phyloP scores from a whole-genome alignment of 768 basidiomycete genomes.

The Termitomyces sp. region DNA sequence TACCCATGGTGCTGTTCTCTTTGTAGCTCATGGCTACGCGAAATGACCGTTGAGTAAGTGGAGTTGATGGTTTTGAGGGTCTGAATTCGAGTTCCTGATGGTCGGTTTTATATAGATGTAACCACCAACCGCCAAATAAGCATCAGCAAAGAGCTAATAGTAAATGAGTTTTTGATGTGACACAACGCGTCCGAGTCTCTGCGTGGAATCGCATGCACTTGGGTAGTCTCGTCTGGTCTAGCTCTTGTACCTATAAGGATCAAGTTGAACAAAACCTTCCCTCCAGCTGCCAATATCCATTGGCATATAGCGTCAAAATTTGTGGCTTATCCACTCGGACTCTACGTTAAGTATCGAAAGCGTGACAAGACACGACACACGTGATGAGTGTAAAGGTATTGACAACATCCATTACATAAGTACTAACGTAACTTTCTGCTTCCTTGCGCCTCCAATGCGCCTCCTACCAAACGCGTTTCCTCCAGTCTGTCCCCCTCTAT shows the following conservation, averaged over 20 bases:
- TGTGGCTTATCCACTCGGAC: neutral
- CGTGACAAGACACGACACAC: neutral
- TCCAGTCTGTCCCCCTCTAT: no score
- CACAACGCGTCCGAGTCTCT: conserved; percentile 3
- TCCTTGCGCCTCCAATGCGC: no score
- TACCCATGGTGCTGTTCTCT: conserved; percentile 19
- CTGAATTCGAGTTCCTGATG: neutral
- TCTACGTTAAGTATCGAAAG: neutral
- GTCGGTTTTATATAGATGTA: neutral
- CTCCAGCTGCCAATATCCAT: no score
- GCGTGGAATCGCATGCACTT: no score
- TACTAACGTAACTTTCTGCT: no score
- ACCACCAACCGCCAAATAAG: conserved; percentile 1
- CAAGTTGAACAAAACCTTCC: neutral
- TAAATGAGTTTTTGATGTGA: conserved; percentile 3
- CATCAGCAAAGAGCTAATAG: conserved; percentile 4
- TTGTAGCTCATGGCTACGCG: conserved; percentile 16
- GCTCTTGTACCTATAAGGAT: neutral
- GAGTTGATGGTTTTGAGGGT: neutral
- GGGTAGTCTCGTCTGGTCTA: no score
- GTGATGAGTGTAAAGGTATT: no score
- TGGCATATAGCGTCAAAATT: neutral
- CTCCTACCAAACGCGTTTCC: no score
- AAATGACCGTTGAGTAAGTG: neutral
- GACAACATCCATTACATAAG: no score